A percentile compares a stretch with the other conserved stretches of the same genome.
Evolutionary conservation across 108 stramenopile genomes (phyloP).

Genomic region (Schizochytrium sp.): DNA sequence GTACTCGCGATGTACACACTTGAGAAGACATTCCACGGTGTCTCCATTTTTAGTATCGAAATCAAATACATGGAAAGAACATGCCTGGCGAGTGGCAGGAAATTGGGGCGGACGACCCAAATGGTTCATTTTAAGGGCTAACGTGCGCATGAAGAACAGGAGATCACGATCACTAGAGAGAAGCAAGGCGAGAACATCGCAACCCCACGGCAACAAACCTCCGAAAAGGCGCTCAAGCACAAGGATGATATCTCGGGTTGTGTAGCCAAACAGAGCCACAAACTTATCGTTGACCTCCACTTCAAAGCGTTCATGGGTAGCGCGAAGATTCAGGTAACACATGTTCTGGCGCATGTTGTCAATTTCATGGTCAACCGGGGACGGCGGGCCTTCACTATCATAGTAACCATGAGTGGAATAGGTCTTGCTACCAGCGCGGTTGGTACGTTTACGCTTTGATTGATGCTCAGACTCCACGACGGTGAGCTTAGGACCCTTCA

Average conservation of each 20-base stretch:
- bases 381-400: background rate
- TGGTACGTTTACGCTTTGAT: conserved; percentile 38
- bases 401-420: conserved; percentile 44
- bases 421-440: background rate
- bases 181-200: conserved; percentile 44
- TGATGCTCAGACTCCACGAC: background rate
- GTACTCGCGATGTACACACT: conserved; percentile 48
- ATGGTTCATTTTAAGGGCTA: conserved; percentile 38
- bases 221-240: conserved; percentile 47
- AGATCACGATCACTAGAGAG: conserved; percentile 25
- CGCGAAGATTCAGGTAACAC: conserved; percentile 40
- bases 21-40: conserved; percentile 40
- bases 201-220: conserved; percentile 33
- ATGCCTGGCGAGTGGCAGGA: conserved; percentile 38
- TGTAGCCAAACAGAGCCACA: conserved; percentile 40
- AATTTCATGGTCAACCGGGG: conserved; percentile 30
- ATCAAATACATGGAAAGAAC: conserved; percentile 15
- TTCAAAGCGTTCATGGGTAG: conserved; percentile 53
- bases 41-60: conserved; percentile 46
- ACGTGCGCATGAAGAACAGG: conserved; percentile 39
- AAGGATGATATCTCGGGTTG: conserved; percentile 13
- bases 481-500: conserved; percentile 26
- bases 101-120: conserved; percentile 33
- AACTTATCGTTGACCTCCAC: conserved; percentile 61
- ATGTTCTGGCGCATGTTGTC: background rate